Evolutionary conservation across 2,329 filamentous ascomycete genomes (phyloP), one percentile per base, ranked within the genome.

Genomic region (Thielaviopsis musarum): DNA sequence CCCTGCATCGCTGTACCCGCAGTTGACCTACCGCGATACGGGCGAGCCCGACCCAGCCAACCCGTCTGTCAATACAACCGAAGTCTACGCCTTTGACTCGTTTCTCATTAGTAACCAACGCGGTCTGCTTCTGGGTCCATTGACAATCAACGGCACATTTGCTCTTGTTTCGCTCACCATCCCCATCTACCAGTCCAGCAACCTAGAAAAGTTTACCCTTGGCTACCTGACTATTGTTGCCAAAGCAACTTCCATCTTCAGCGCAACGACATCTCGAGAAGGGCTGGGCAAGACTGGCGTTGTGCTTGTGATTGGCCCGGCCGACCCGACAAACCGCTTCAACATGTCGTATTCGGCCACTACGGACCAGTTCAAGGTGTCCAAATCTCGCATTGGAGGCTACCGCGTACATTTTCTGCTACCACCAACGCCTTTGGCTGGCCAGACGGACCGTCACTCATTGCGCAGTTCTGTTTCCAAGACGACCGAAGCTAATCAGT

Each of bases 201-300:
- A 57, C 41, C 45, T 28, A 1, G 21, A 41, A 17, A 49, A 55
- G 15, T 62, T 62, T 48, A 79, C 91, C 0, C 75, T 95, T 5
- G 91, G 88, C 1, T 95, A 89, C 74, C 79, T 95, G 73, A 95
- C 89, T 1, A 73, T 91, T 1, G 75, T 95, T n/a, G 78, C 87
- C 59, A 80, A 87, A 59, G 84, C 84, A 1, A 72, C 73, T 3
- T 76, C 85, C 1, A 74, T 93, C 3, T 73, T 82, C n/a, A 70
- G 76, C 52, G 77, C 89, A 1, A 73, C 83, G 26, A 70, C 73
- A 19, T 85, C 84, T 1, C 72, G 75, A 1, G 86, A 90, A 68
- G 88, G 88, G 1, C 68, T 95, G 9, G 87, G 83, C 24, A 68
- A 76, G 0, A 87, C 83, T 0, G 89, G 88, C 5, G 71, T 84